Evolutionary conservation across 2,329 filamentous ascomycete species (phyloP).

Genomic region (Alternaria sp.): DNA sequence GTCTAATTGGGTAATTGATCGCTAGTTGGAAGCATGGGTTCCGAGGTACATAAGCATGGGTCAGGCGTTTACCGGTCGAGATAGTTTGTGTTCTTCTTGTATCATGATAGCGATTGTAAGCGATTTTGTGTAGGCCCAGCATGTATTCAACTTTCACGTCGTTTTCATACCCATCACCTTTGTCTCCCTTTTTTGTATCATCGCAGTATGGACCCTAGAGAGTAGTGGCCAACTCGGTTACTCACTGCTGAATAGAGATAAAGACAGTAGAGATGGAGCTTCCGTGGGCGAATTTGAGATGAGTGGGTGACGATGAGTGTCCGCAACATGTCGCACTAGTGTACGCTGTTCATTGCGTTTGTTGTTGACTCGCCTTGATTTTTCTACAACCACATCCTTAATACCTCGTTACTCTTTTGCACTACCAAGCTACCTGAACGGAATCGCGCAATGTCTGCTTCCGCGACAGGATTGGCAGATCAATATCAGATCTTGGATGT

Average conservation of each 20-base stretch:
- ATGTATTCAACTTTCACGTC: neutral
- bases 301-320: neutral
- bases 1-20: constrained; percentile 1
- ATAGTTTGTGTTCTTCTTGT: neutral
- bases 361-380: no score
- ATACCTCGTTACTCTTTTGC: no score
- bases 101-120: constrained; percentile 7
- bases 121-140: neutral
- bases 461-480: no score
- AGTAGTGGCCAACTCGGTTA: neutral
- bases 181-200: neutral
- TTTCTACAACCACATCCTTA: no score
- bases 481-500: no score
- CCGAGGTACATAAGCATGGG: neutral
- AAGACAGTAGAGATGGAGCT: neutral
- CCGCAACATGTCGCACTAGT: neutral
- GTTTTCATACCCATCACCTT: neutral
- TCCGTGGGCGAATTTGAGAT: neutral
- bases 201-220: neutral
- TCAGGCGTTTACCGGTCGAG: neutral
- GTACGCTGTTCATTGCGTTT: no score
- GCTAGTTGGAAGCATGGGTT: neutral
- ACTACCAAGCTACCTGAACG: no score
- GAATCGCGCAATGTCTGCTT: no score
- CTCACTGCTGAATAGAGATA: neutral